phyloP scores from a whole-genome alignment of 2,329 filamentous ascomycete genomes.

The Aureobasidium sp. region DNA sequence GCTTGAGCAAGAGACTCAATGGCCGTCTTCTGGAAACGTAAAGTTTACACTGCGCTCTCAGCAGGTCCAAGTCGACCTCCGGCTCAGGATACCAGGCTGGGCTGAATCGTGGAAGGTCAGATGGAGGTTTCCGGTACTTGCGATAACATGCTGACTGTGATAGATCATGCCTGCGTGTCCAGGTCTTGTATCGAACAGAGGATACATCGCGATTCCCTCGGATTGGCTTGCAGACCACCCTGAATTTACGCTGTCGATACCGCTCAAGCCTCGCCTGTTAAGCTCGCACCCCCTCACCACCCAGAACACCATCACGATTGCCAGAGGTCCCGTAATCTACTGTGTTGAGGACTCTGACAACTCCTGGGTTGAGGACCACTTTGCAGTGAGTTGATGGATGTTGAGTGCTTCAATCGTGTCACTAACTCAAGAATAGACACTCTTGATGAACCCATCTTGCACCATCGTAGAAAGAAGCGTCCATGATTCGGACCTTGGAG shows the following conservation, averaged over 20 bases:
- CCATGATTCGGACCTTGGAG: neutral
- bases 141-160: neutral
- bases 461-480: neutral
- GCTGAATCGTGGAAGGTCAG: conserved; percentile 38
- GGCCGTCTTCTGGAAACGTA: conserved; percentile 64
- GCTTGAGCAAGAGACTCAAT: conserved; percentile 59
- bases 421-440: neutral
- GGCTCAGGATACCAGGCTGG: conserved; percentile 63
- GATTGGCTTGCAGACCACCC: conserved; percentile 45
- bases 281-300: conserved; percentile 62
- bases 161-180: conserved; percentile 42
- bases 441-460: neutral
- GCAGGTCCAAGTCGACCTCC: conserved; percentile 44
- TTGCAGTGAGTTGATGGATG: conserved; percentile 42
- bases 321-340: conserved; percentile 66
- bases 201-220: conserved; percentile 49
- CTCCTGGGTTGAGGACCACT: conserved; percentile 61
- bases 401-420: neutral
- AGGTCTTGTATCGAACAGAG: conserved; percentile 42
- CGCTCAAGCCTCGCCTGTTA: conserved; percentile 50
- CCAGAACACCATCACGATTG: conserved; percentile 60
- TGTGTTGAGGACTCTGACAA: conserved; percentile 69
- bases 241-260: conserved; percentile 52
- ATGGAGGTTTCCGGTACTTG: neutral
- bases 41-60: conserved; percentile 47